phyloP scores from a whole-genome alignment of 352 stramenopile species.

The Globisporangium nunn region DNA sequence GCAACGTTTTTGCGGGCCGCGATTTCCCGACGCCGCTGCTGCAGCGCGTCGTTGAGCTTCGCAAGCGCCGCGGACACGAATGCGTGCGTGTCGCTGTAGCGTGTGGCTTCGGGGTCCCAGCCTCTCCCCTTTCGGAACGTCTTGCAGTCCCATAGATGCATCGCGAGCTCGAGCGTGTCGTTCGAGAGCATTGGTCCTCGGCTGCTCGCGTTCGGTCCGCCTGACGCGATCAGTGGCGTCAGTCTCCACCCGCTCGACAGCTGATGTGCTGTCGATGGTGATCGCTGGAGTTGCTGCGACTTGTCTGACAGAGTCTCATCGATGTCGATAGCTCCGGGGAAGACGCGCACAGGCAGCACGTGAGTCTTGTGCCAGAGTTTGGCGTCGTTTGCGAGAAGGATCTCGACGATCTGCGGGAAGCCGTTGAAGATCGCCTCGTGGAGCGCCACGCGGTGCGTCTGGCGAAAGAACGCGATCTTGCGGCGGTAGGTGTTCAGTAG shows the following conservation, averaged over 20 bases:
- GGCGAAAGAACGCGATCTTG: conserved; percentile 34
- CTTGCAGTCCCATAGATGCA: conserved; percentile 31
- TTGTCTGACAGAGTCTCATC: not conserved
- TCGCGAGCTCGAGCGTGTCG: conserved; percentile 43
- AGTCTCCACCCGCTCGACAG: conserved; percentile 32
- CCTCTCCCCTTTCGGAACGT: conserved; percentile 25
- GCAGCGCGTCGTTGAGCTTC: conserved; percentile 13
- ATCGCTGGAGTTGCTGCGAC: not conserved
- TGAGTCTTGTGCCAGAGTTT: conserved; percentile 54
- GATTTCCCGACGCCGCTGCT: conserved; percentile 24
- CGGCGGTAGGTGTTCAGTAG: conserved; percentile 45
- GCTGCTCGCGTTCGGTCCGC: too few relatives aligned
- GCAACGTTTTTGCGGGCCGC: conserved; percentile 35
- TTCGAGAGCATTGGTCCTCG: conserved; percentile 28
- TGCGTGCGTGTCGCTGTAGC: conserved; percentile 26
- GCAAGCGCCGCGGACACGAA: conserved; percentile 26
- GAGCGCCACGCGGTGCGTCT: conserved; percentile 62
- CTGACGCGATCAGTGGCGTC: conserved; percentile 21
- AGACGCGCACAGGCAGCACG: conserved; percentile 41
- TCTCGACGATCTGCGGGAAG: conserved; percentile 37
- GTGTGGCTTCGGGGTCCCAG: conserved; percentile 26
- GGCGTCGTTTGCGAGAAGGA: conserved; percentile 45
- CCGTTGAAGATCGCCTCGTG: conserved; percentile 72
- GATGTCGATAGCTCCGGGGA: conserved; percentile 21
- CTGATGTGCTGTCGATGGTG: not conserved